These are phyloP conservation scores for Fusarium bactridioides DNA, from an alignment of 2,329 filamentous ascomycete species.

Conservation along the genomic window DNA sequence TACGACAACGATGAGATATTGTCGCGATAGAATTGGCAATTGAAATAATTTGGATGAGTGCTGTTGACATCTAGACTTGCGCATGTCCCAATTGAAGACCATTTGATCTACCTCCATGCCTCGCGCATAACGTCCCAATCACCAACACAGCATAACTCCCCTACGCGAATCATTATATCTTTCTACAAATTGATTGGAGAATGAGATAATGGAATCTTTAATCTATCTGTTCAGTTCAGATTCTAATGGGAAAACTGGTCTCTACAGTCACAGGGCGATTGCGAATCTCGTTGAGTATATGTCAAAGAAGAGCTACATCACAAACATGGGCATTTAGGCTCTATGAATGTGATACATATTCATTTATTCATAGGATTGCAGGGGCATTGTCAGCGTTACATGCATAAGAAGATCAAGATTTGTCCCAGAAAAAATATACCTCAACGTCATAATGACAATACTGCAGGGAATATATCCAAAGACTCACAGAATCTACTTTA, in stretches of 20 bases:
- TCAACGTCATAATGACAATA: background rate
- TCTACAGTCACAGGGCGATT: rapidly evolving
- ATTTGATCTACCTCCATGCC: background rate
- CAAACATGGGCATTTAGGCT: background rate
- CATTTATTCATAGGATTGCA: no score
- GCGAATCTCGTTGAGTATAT: background rate
- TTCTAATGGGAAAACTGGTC: rapidly evolving
- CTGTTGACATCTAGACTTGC: background rate
- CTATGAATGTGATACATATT: background rate
- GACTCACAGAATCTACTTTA: no score
- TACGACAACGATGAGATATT: rapidly evolving
- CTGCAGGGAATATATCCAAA: background rate
- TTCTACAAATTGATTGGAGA: rapidly evolving
- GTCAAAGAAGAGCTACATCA: background rate
- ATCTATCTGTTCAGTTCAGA: background rate
- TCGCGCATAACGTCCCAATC: rapidly evolving
- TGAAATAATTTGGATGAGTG: rapidly evolving
- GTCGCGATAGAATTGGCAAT: rapidly evolving
- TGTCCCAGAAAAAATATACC: background rate
- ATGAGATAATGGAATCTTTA: rapidly evolving
- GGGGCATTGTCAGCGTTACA: background rate
- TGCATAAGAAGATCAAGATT: background rate
- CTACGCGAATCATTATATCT: rapidly evolving
- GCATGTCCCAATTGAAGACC: background rate
- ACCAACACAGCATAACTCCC: background rate